A percentile compares a stretch with the other conserved stretches of the same genome.
Conservation (phyloP, 2,329 filamentous ascomycete genomes). For the Eutypa lata region DNA sequence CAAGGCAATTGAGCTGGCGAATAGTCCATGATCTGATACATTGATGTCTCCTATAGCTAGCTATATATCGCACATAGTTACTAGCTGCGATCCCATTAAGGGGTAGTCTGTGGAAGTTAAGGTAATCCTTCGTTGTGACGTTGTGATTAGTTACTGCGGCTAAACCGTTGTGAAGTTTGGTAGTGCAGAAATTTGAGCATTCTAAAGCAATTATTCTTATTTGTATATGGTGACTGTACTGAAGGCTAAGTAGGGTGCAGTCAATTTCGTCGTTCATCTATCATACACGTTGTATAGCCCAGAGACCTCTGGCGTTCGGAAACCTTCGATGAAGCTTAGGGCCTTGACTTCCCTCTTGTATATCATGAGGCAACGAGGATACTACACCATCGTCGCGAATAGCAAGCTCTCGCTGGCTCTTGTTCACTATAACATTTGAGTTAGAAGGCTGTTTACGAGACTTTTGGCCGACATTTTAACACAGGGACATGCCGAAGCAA, state of each 20-base stretch:
- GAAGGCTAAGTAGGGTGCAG: not conserved
- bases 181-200: no score
- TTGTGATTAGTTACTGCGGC: no score
- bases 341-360: conserved; percentile 8
- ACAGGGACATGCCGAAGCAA: no score
- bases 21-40: conserved; percentile 27
- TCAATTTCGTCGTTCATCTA: not conserved
- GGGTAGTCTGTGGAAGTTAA: no score
- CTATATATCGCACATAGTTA: no score
- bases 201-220: not conserved
- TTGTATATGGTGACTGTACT: not conserved
- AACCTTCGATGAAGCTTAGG: conserved; percentile 14
- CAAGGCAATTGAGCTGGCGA: conserved; percentile 61
- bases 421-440: conserved; percentile 10
- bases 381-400: conserved; percentile 23
- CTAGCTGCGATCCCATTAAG: no score
- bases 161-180: no score
- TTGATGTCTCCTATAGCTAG: no score
- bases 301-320: conserved; percentile 20
- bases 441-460: no score
- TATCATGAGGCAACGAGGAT: conserved; percentile 10
- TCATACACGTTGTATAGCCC: conserved; percentile 20
- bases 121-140: no score
- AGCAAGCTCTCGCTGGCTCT: conserved; percentile 25
- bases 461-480: no score